These are phyloP conservation scores for Psilocybe sp. DNA, from an alignment of 768 basidiomycete species.

Conservation along the genomic window DNA sequence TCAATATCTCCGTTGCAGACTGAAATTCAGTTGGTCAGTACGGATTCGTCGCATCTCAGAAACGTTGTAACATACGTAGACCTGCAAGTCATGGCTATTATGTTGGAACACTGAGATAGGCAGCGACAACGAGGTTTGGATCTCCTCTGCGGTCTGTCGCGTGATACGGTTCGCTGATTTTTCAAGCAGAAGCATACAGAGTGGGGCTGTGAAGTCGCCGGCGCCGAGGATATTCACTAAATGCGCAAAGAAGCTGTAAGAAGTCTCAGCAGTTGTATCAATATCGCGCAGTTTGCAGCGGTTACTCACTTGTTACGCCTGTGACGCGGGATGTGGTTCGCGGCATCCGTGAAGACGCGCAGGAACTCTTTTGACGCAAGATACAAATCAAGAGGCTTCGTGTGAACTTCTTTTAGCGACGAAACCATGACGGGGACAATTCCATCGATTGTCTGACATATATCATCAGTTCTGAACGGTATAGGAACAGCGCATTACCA, in stretches of 20 bases:
- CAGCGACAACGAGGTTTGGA: conserved; percentile 55
- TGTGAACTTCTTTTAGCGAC: conserved; percentile 62
- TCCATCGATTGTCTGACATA: conserved; percentile 77
- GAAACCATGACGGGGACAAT: conserved; percentile 92
- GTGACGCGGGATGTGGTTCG: conserved; percentile 88
- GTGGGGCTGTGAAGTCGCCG: conserved; percentile 74
- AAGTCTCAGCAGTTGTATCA: not conserved
- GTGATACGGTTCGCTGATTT: conserved; percentile 68
- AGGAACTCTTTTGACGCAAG: conserved; percentile 78
- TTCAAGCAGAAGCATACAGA: conserved; percentile 84
- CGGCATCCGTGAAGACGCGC: conserved; percentile 90
- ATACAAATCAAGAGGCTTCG: conserved; percentile 56
- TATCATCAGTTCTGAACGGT: conserved; percentile 1
- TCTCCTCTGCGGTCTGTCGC: conserved; percentile 60
- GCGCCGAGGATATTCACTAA: conserved; percentile 81
- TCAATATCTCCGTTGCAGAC: conserved; percentile 62
- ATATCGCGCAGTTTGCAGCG: not conserved
- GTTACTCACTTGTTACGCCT: conserved; percentile 75
- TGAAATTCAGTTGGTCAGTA: conserved; percentile 23
- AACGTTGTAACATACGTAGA: conserved; percentile 41
- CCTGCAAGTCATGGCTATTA: conserved; percentile 42
- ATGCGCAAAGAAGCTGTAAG: conserved; percentile 80
- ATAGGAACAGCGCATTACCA: conserved; percentile 5
- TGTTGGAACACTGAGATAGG: conserved; percentile 67
- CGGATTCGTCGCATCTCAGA: not conserved